Percentiles rank a stretch among this genome's conserved stretches.
These are phyloP conservation scores for Vitis rotundifolia DNA, from an alignment of 164 flowering plant species.

Conservation along the genomic window DNA sequence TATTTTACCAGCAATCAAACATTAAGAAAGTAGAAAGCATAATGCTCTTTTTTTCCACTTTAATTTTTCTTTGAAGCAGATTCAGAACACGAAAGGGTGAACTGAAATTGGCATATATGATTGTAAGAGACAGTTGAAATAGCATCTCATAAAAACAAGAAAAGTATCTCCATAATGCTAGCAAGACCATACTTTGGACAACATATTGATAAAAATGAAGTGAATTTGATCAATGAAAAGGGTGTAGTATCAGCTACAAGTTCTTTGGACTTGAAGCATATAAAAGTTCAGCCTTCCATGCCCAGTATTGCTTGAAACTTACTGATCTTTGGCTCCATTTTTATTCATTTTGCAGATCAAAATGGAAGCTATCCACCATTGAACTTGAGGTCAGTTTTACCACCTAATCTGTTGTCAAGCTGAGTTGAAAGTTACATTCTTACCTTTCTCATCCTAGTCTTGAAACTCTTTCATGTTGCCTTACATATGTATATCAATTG, in stretches of 20 bases:
- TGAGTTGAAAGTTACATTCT: background rate
- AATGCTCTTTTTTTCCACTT: no score
- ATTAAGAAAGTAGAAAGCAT: no score
- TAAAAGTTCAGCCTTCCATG: background rate
- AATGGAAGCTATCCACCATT: conserved; percentile 39
- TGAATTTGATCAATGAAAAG: background rate
- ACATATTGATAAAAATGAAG: background rate
- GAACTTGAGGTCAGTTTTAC: conserved; percentile 25
- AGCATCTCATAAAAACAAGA: background rate
- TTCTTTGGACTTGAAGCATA: background rate
- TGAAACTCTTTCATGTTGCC: background rate
- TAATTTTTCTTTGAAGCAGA: no score
- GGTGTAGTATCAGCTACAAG: no score
- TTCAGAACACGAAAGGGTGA: no score
- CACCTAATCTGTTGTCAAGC: background rate
- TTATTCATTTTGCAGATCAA: conserved; percentile 36
- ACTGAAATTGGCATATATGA: no score
- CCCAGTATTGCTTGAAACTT: background rate
- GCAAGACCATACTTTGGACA: background rate
- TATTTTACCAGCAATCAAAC: no score
- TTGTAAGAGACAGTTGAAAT: no score
- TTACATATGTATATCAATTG: background rate
- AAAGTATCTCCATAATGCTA: background rate
- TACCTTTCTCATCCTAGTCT: background rate
- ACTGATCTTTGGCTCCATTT: background rate